Evolutionary conservation across 75 land plant genomes (phyloP).

Genomic region (Larix kaempferi): DNA sequence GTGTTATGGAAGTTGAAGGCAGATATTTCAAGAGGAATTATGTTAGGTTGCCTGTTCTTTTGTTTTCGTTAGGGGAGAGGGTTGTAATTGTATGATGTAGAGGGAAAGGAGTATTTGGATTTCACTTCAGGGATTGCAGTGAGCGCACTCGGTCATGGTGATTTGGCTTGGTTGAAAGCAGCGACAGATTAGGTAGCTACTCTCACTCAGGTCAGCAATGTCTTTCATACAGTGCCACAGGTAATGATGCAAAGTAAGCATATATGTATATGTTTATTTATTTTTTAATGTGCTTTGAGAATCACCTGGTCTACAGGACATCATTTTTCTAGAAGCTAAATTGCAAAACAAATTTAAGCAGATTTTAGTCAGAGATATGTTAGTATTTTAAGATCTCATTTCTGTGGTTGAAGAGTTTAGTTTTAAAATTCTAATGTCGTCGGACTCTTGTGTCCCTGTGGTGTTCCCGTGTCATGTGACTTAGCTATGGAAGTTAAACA

Average conservation of each 20-base stretch:
- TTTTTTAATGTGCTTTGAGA: too few relatives aligned
- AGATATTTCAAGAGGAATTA: conserved; percentile 69
- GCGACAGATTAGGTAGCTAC: conserved; percentile 63
- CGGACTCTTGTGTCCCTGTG: too few relatives aligned
- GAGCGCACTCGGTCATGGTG: conserved; percentile 81
- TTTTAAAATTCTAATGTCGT: too few relatives aligned
- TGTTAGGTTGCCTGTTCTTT: conserved; percentile 50
- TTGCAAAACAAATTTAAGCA: too few relatives aligned
- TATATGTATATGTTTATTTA: too few relatives aligned
- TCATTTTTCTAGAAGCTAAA: too few relatives aligned
- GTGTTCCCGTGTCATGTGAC: too few relatives aligned
- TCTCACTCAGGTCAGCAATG: conserved; percentile 84
- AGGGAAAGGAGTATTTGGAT: conserved; percentile 90
- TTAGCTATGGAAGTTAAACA: too few relatives aligned
- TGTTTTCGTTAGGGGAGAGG: conserved; percentile 67
- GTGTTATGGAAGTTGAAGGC: conserved; percentile 59
- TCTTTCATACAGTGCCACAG: conserved; percentile 75
- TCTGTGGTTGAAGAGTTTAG: too few relatives aligned
- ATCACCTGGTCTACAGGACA: too few relatives aligned
- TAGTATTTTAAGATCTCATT: too few relatives aligned
- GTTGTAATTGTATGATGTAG: conserved; percentile 80
- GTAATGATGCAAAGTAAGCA: conserved; percentile 15
- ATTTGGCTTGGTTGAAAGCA: conserved; percentile 70
- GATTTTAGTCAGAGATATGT: too few relatives aligned
- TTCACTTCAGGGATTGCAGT: conserved; percentile 93